Evolutionary conservation across 768 basidiomycete genomes (phyloP).

Genomic region (Leccinum subtestaceum): DNA sequence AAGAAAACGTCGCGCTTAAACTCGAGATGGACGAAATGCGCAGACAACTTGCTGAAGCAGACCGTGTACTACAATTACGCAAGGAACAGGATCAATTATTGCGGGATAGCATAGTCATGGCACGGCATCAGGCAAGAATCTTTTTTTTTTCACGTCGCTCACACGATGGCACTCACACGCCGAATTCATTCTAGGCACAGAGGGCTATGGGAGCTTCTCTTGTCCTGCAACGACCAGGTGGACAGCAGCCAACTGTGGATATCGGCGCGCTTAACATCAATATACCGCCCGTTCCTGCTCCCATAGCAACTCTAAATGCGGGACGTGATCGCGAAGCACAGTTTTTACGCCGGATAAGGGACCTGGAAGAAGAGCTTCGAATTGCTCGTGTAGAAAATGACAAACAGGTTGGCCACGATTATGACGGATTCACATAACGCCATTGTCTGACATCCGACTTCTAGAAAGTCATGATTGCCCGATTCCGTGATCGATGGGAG

Average conservation of each 20-base stretch:
- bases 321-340: conserved; percentile 56
- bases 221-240: conserved; percentile 45
- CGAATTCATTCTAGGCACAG: conserved; percentile 55
- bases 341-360: conserved; percentile 52
- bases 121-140: conserved; percentile 57
- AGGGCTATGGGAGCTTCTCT: conserved; percentile 72
- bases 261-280: conserved; percentile 58
- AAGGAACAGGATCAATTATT: conserved; percentile 78
- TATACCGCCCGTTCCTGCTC: conserved; percentile 44
- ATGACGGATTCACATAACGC: neutral
- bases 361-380: conserved; percentile 78
- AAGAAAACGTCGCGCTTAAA: conserved; percentile 66
- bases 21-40: conserved; percentile 56
- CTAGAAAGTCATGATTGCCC: conserved; percentile 83
- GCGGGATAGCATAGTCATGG: conserved; percentile 76
- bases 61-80: conserved; percentile 62
- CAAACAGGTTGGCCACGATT: conserved; percentile 59
- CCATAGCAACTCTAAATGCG: conserved; percentile 49
- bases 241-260: conserved; percentile 43
- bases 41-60: conserved; percentile 56
- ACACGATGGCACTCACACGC: conserved; percentile 3
- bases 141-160: neutral
- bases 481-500: conserved; percentile 86
- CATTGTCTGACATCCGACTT: conserved; percentile 22
- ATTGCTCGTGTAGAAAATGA: conserved; percentile 67